These are phyloP conservation scores for Logfia minima DNA, from an alignment of 129 eudicot genomes.

Conservation along the genomic window DNA sequence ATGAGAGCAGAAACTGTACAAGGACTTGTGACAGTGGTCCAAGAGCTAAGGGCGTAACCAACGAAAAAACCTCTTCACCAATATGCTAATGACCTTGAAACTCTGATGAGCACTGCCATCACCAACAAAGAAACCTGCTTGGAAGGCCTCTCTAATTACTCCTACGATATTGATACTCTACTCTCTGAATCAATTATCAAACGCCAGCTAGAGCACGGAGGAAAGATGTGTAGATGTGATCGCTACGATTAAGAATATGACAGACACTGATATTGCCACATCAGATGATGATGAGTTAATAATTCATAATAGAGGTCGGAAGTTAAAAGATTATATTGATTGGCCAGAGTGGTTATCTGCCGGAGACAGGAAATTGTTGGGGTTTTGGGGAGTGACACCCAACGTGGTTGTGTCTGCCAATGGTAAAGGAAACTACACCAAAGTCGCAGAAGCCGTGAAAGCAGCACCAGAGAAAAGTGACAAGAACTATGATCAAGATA, in stretches of 20 bases:
- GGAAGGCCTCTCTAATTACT: background rate
- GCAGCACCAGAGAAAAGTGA: conserved; percentile 44
- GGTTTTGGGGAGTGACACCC: conserved; percentile 22
- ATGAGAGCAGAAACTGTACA: background rate
- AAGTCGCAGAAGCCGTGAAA: conserved; percentile 47
- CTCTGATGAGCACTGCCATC: conserved; percentile 26
- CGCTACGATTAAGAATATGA: conserved; percentile 44
- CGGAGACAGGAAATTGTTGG: conserved; percentile 43
- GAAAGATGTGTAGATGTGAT: conserved; percentile 64
- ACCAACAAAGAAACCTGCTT: background rate
- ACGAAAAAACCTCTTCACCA: background rate
- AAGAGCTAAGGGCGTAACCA: background rate
- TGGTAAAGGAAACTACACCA: conserved; percentile 51
- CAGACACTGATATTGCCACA: conserved; percentile 5
- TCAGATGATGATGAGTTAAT: background rate
- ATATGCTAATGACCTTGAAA: conserved; percentile 1
- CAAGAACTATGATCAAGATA: conserved; percentile 40
- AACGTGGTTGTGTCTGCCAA: conserved; percentile 43
- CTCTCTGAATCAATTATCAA: background rate
- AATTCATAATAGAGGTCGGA: background rate
- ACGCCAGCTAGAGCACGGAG: conserved; percentile 41
- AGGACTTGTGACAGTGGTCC: background rate
- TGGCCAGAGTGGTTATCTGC: conserved; percentile 47
- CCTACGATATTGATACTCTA: background rate
- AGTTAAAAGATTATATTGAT: background rate